phyloP scores from a whole-genome alignment of 192 early-diverging fungal genomes.

The Backusella luteola region DNA sequence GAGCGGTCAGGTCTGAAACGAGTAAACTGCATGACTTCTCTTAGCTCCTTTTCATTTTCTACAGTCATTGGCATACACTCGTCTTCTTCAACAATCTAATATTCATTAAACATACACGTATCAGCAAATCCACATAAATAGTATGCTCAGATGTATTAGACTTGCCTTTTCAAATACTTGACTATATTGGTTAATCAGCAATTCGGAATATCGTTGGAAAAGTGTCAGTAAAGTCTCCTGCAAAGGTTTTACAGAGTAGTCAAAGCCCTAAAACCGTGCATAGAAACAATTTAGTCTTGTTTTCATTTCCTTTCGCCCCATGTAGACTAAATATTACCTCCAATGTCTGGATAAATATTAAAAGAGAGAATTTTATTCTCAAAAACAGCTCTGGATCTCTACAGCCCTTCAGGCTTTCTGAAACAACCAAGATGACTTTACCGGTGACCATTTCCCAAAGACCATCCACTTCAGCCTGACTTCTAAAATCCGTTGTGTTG shows the following conservation, averaged over 20 bases:
- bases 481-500: conserved; percentile 88
- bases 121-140: neutral
- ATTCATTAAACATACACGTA: neutral
- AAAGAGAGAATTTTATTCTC: conserved; percentile 72
- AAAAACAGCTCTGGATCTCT: conserved; percentile 78
- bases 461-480: conserved; percentile 78
- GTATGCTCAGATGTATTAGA: neutral
- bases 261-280: conserved; percentile 56
- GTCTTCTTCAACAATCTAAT: conserved; percentile 76
- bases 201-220: conserved; percentile 77
- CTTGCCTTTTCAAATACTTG: conserved; percentile 67
- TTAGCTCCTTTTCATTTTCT: conserved; percentile 60
- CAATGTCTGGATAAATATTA: conserved; percentile 89
- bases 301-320: conserved; percentile 1
- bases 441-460: conserved; percentile 87
- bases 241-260: conserved; percentile 67
- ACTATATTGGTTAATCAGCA: conserved; percentile 68
- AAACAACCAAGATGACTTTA: conserved; percentile 78
- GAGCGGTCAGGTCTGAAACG: conserved; percentile 56
- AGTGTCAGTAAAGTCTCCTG: conserved; percentile 72
- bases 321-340: conserved; percentile 50
- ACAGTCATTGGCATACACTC: conserved; percentile 79
- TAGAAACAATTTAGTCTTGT: neutral
- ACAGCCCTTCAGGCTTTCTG: conserved; percentile 77
- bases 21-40: conserved; percentile 60